Percentiles rank a stretch among this genome's conserved stretches.
phyloP scores from a whole-genome alignment of 495 filamentous ascomycete genomes.

The Talaromyces ruber region DNA sequence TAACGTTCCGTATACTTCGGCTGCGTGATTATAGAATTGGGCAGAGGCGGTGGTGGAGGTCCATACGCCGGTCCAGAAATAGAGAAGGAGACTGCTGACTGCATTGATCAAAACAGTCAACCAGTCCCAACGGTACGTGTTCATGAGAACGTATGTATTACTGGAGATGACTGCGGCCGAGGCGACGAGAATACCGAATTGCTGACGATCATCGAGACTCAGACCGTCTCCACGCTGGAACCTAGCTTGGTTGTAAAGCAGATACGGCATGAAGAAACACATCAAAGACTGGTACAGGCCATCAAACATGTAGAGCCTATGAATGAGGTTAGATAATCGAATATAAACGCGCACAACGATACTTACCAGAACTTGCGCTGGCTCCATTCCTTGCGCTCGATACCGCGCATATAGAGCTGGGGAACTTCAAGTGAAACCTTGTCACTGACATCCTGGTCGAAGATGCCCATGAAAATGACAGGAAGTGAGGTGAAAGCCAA shows the following conservation, averaged over 20 bases:
- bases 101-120: constrained; percentile 70
- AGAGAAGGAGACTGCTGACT: constrained; percentile 81
- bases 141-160: constrained; percentile 90
- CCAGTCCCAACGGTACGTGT: constrained; percentile 98
- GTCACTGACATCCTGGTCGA: constrained; percentile 96
- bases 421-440: constrained; percentile 90
- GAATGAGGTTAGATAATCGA: constrained; percentile 4
- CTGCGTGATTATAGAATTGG: constrained; percentile 69
- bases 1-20: constrained; percentile 68
- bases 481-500: constrained; percentile 94
- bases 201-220: constrained; percentile 62
- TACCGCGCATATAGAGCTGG: constrained; percentile 90
- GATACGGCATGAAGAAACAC: constrained; percentile 84
- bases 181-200: constrained; percentile 78
- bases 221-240: constrained; percentile 62
- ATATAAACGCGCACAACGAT: background rate
- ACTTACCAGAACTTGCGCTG: constrained; percentile 90
- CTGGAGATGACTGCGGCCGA: constrained; percentile 70
- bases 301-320: constrained; percentile 89
- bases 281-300: constrained; percentile 91
- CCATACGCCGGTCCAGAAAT: constrained; percentile 95
- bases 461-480: constrained; percentile 90
- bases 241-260: constrained; percentile 59
- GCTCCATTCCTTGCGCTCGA: constrained; percentile 96
- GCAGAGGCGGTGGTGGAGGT: constrained; percentile 57